Conservation (phyloP, 257 asterid species). For the Solanum paucissectum region DNA sequence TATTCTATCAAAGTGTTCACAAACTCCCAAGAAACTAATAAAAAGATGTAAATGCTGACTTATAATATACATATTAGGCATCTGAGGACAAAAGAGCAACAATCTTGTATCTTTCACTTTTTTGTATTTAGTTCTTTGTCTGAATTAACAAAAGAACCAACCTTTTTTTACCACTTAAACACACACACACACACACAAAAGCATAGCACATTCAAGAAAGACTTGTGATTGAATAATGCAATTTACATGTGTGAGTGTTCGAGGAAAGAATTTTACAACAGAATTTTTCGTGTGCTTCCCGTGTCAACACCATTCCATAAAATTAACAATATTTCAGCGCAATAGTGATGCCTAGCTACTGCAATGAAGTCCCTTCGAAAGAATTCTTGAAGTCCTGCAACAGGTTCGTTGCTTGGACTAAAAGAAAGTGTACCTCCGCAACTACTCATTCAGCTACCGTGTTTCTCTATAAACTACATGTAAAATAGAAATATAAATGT, state of each 20-base stretch:
- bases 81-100: not conserved
- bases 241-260: slow-evolving; percentile 30
- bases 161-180: not conserved
- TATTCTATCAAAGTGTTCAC: not conserved
- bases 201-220: not conserved
- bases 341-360: not conserved
- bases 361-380: not conserved
- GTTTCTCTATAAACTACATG: not conserved
- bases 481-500: not conserved
- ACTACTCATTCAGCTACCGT: not conserved
- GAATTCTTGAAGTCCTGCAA: slow-evolving; percentile 1
- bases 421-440: not conserved
- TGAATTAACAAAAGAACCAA: not conserved
- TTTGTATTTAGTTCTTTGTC: not conserved
- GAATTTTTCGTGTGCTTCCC: slow-evolving; percentile 9
- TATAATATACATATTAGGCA: not conserved
- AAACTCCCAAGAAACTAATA: too few species aligned
- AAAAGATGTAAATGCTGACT: not conserved
- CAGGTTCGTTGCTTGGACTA: not conserved
- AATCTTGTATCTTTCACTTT: not conserved
- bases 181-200: not conserved
- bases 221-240: slow-evolving; percentile 24
- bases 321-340: not conserved
- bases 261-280: slow-evolving; percentile 18
- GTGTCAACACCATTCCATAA: slow-evolving; percentile 1